Base-by-base conservation (phyloP, 441 rosid species). In the Pelargonium australe region DNA sequence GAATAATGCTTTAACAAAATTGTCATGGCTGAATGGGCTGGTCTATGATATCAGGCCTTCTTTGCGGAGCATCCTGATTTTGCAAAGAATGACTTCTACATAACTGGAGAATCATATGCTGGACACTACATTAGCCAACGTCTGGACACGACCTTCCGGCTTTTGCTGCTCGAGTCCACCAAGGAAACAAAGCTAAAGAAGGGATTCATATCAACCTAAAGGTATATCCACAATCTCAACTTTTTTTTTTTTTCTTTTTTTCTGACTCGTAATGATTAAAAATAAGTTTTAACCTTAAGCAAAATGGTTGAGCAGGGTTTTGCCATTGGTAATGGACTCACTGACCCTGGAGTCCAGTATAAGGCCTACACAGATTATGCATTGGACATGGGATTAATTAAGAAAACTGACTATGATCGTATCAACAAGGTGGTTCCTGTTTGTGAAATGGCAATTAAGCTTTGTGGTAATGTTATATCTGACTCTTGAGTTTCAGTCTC, bases 51-150 rank as follows among this genome's bases (percentile, higher is more conserved):
- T 41, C 75, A 94, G 99, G 96, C 96, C 69, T 94, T 94, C 86
- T 91, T 94, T 72, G 78, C 62, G 51, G 97, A 91, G 81, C 97
- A 94, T 75, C 96, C 99, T 72, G 80, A 86, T 77, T 72, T 89
- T 19, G 86, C 85, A 3, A 64, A 85, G 60, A 91, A 94, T 53
- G 97, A 91, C 78, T 91, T 94, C 67, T 94, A 79, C 80, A 89
- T 94, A 63, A 94, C 97, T 6, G 99, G 97, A 65, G 99, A 94
- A 81, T 94, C 99, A 73, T 94, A 91, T 80, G 97, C 97, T 72
- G 97, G 98, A 58, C 98, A 94, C 83, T 94, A 94, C 68, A 94
- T 20, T n/a, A n/a, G n/a, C n/a, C n/a, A n/a, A n/a, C n/a, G n/a
- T n/a, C n/a, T n/a, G n/a, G n/a, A n/a, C n/a, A n/a, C n/a, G n/a